These are phyloP conservation scores for Fonsecaea nubica DNA, from an alignment of 2,329 filamentous ascomycete genomes.

Conservation along the genomic window DNA sequence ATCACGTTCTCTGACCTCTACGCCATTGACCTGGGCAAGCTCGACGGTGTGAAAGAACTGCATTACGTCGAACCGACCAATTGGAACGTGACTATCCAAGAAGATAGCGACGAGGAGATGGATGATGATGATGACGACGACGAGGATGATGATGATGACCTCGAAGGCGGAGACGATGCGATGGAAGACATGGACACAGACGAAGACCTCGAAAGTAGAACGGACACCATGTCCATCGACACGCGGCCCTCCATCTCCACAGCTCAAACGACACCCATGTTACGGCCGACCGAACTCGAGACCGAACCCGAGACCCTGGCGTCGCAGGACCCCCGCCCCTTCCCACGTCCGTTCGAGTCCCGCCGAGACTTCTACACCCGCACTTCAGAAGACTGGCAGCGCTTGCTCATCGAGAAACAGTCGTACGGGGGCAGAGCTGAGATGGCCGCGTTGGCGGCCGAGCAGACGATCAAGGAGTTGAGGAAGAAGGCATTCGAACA, in stretches of 20 bases:
- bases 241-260: constrained; percentile 42
- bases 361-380: constrained; percentile 90
- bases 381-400: constrained; percentile 89
- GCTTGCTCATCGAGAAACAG: constrained; percentile 70
- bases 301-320: constrained; percentile 43
- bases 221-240: constrained; percentile 46
- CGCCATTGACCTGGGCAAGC: constrained; percentile 88
- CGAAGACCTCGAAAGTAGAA: constrained; percentile 54
- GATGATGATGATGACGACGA: constrained; percentile 51
- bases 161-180: constrained; percentile 46
- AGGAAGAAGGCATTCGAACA: constrained; percentile 88
- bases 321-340: constrained; percentile 76
- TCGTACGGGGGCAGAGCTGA: constrained; percentile 72
- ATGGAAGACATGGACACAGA: constrained; percentile 53
- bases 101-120: constrained; percentile 62
- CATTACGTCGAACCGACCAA: constrained; percentile 85
- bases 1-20: constrained; percentile 96
- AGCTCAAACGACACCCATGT: constrained; percentile 49
- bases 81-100: constrained; percentile 73
- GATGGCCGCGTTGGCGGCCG: constrained; percentile 42
- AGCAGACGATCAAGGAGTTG: constrained; percentile 83
- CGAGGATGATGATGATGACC: constrained; percentile 34
- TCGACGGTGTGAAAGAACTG: constrained; percentile 91
- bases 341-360: constrained; percentile 82
- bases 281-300: constrained; percentile 43